Evolutionary conservation across 192 early-diverging fungal genomes (phyloP).

Genomic region (Rhizoclosmatium sp.): DNA sequence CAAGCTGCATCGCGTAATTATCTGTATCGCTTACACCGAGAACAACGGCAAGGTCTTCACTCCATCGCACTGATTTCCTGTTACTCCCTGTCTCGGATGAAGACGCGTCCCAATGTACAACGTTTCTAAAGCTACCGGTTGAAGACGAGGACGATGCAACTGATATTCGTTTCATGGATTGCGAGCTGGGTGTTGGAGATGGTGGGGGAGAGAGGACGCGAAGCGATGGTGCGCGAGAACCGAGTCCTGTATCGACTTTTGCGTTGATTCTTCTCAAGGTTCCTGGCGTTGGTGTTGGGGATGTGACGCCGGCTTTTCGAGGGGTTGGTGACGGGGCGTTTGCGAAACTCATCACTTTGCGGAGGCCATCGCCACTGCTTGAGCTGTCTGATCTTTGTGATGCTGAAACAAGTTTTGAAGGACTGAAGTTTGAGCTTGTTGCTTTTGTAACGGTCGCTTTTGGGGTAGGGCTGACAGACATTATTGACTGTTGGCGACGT

Average conservation of each 20-base stretch:
- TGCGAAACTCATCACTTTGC: too few species aligned
- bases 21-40: neutral
- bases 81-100: neutral
- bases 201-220: neutral
- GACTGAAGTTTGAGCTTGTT: too few species aligned
- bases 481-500: too few species aligned
- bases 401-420: too few species aligned
- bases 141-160: neutral
- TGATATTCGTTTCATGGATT: neutral
- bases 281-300: neutral
- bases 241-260: too few species aligned
- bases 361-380: too few species aligned
- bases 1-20: neutral
- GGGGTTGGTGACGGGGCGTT: neutral
- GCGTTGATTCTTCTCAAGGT: too few species aligned
- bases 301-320: neutral
- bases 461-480: too few species aligned
- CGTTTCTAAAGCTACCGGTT: neutral
- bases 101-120: neutral
- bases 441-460: too few species aligned
- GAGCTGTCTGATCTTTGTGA: too few species aligned
- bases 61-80: constrained; percentile 18
- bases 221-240: neutral
- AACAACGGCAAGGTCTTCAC: constrained; percentile 4
- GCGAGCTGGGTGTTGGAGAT: too few species aligned